Evolutionary conservation across 306 rosid species (phyloP).

Genomic region (Ochetophila trinervis): DNA sequence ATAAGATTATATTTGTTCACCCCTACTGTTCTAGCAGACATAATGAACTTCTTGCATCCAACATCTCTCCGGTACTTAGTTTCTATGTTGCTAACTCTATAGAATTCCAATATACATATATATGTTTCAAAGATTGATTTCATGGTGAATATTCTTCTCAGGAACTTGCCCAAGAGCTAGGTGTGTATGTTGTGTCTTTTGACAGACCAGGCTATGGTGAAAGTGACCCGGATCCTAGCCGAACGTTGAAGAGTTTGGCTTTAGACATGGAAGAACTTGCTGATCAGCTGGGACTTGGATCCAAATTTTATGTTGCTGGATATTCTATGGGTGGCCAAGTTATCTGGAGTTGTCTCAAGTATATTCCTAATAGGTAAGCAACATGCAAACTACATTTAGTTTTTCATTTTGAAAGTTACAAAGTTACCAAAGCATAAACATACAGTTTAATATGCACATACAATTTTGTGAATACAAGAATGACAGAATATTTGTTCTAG

Average conservation of each 20-base stretch:
- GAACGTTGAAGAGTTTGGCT: slow-evolving; percentile 34
- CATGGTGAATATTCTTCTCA: slow-evolving; percentile 5
- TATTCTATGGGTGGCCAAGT: slow-evolving; percentile 43
- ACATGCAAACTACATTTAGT: not conserved
- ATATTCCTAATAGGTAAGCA: slow-evolving; percentile 43
- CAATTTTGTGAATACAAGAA: no score
- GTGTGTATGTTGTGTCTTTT: slow-evolving; percentile 37
- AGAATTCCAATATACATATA: not conserved
- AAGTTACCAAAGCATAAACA: not conserved
- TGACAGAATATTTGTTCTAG: no score
- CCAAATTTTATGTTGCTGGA: slow-evolving; percentile 40
- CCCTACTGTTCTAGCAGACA: slow-evolving; percentile 32
- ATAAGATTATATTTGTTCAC: slow-evolving; percentile 50
- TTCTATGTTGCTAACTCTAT: not conserved
- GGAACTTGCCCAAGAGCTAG: slow-evolving; percentile 39
- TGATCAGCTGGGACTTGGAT: slow-evolving; percentile 39
- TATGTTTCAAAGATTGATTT: not conserved
- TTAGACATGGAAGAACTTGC: slow-evolving; percentile 48
- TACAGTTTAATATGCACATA: no score
- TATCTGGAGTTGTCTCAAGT: slow-evolving; percentile 45
- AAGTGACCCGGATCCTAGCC: slow-evolving; percentile 40
- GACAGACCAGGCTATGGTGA: slow-evolving; percentile 53
- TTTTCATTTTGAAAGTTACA: not conserved
- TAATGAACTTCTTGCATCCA: slow-evolving; percentile 10
- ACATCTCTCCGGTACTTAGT: slow-evolving; percentile 17